Percentiles rank a stretch among this genome's conserved stretches.
Evolutionary conservation across 257 asterid species (phyloP).

Genomic region (Rhazya stricta): DNA sequence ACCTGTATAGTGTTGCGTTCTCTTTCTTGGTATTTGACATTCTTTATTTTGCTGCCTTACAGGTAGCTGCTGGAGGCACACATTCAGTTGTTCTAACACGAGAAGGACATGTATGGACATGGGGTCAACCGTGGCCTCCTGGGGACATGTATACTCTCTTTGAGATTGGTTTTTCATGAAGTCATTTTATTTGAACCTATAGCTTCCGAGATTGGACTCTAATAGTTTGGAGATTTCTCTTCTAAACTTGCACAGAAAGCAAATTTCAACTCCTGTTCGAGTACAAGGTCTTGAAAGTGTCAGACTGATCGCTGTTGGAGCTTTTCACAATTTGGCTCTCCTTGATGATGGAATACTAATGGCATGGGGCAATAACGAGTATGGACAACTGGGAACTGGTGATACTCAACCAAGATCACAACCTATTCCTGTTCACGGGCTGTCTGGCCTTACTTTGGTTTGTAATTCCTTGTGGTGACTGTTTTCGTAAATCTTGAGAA

Average conservation of each 20-base stretch:
- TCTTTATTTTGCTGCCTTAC: conserved; percentile 22
- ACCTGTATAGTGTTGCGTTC: conserved; percentile 6
- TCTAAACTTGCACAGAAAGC: conserved; percentile 54
- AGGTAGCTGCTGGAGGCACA: conserved; percentile 99
- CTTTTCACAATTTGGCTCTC: conserved; percentile 96
- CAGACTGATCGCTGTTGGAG: conserved; percentile 80
- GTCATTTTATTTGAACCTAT: neutral
- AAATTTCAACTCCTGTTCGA: conserved; percentile 91
- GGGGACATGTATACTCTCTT: conserved; percentile 79
- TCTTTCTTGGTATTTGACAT: conserved; percentile 15
- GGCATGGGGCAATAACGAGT: conserved; percentile 99
- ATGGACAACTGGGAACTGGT: conserved; percentile 97
- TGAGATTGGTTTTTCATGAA: neutral
- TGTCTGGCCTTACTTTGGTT: conserved; percentile 78
- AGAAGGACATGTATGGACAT: conserved; percentile 98
- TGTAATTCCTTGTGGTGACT: conserved; percentile 16
- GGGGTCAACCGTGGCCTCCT: conserved; percentile 99
- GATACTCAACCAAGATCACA: conserved; percentile 99
- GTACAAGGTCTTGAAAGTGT: conserved; percentile 93
- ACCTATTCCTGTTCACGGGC: conserved; percentile 86
- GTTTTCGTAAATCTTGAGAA: neutral
- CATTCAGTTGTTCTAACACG: conserved; percentile 93
- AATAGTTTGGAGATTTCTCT: conserved; percentile 15
- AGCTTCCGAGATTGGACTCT: conserved; percentile 8
- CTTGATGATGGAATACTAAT: conserved; percentile 68